Base-by-base conservation (phyloP, 2,329 filamentous ascomycete species). In the Gnomoniopsis sp. region DNA sequence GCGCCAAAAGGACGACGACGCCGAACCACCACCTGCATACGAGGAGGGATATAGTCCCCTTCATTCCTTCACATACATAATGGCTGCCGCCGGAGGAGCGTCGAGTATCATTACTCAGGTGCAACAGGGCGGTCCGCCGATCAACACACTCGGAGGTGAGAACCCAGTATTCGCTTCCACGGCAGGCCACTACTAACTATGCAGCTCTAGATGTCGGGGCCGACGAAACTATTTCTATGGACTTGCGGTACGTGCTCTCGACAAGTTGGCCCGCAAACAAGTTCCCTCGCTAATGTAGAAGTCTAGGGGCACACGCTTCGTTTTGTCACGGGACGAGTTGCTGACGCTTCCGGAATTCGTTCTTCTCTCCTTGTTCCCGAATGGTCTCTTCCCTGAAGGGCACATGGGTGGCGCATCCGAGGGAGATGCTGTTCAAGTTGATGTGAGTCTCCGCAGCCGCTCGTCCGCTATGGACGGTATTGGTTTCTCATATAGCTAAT, bases 21-120 rank as follows among this genome's bases (percentile, higher is more conserved):
- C 86, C 75, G 95, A 98, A 78, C 93, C 93, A 60, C 95, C 95
- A 62, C 95, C 95, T 59, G 93, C 95, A 58, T 99, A 99, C 75
- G 92, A 90, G 66, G 93, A 98, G 85, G 93, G 93, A 68, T 89
- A 87, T 62, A 97, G 91, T 79, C 95, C 95, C 63, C 86, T 99
- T 73, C 84, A 89, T 62, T 91, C 91, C 59, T 99, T 99, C 71
- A 88, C 89, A 68, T 99, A 96, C 85, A 86, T 96, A 73, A 99
- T 99, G 95, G 93, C 95, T 77, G 90, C 92, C 74, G 93, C 93
- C 77, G 93, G 93, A 82, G 93, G 93, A 79, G 90, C 93, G 68
- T 89, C 93, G 79, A 98, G 95, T 85, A 96, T 99, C 72, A 96
- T 99, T 78, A 99, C 95, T 76, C 95, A 99, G 79, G 95, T 99